Percentiles rank a stretch among this genome's conserved stretches.
These are phyloP conservation scores for Agapanthus africanus DNA, from an alignment of 106 monocot genomes.

Conservation along the genomic window DNA sequence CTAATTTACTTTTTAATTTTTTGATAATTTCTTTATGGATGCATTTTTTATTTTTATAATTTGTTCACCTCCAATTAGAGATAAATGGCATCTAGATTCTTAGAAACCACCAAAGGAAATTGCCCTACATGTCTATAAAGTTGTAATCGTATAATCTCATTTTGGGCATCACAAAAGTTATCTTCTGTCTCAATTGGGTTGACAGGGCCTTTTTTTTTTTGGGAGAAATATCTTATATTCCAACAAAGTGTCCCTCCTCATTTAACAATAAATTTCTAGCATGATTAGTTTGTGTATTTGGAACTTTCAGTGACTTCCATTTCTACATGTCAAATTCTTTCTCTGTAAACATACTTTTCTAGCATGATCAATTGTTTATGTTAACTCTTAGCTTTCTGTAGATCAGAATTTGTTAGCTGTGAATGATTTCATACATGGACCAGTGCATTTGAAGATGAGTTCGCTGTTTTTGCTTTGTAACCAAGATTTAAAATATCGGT, in stretches of 20 bases:
- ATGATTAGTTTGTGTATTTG: background rate
- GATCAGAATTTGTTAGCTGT: background rate
- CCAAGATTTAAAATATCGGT: too few relatives aligned
- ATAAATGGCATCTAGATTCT: background rate
- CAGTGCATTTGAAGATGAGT: background rate
- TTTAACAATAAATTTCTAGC: background rate
- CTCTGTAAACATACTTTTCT: too few relatives aligned
- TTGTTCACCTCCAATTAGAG: background rate
- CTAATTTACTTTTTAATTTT: too few relatives aligned
- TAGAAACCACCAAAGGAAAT: background rate
- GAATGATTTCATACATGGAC: background rate
- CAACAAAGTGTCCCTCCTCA: background rate
- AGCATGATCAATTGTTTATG: constrained; percentile 16
- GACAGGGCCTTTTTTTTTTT: too few relatives aligned
- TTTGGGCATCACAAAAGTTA: background rate
- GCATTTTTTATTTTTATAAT: background rate
- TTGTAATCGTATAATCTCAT: background rate
- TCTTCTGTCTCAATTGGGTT: background rate
- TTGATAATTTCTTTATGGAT: too few relatives aligned
- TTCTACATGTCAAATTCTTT: too few relatives aligned
- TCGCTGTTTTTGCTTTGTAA: too few relatives aligned
- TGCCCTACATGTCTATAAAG: background rate
- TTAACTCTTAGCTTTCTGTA: background rate
- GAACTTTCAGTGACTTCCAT: too few relatives aligned
- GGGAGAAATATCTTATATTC: background rate